Conservation (phyloP, 2,329 filamentous ascomycete genomes). For the Penicillium sp. region DNA sequence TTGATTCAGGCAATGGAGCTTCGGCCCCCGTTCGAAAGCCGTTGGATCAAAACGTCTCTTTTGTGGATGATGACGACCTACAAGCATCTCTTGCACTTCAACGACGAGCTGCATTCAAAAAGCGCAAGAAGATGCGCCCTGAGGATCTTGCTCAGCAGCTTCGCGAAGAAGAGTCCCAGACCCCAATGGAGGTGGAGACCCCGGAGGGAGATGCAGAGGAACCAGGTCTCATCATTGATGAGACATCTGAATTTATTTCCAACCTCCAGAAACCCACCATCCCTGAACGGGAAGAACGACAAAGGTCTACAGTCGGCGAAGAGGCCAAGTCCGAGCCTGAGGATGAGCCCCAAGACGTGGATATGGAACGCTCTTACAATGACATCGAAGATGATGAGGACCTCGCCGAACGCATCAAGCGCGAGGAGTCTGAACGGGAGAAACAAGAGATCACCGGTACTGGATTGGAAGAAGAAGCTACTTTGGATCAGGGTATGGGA, state of each 20-base stretch:
- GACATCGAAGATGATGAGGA: conserved; percentile 54
- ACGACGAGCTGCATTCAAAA: conserved; percentile 81
- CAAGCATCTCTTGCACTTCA: conserved; percentile 84
- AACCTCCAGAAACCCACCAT: conserved; percentile 70
- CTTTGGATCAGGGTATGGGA: conserved; percentile 74
- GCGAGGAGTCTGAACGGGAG: conserved; percentile 45
- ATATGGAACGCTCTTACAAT: conserved; percentile 56
- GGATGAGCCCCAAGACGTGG: conserved; percentile 55
- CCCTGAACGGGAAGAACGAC: conserved; percentile 52
- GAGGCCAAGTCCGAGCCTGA: conserved; percentile 31
- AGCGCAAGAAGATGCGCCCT: conserved; percentile 81
- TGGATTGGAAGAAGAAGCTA: conserved; percentile 83
- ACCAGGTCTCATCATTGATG: conserved; percentile 83
- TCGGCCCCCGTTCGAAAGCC: conserved; percentile 58
- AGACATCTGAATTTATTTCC: conserved; percentile 91
- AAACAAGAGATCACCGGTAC: conserved; percentile 58
- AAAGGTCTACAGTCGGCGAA: conserved; percentile 29
- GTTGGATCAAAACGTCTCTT: conserved; percentile 64
- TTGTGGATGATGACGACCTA: conserved; percentile 90
- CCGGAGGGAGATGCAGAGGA: conserved; percentile 54
- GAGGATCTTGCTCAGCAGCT: conserved; percentile 85
- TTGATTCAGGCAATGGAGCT: conserved; percentile 61
- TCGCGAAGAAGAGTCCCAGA: conserved; percentile 59
- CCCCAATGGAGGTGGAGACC: conserved; percentile 61
- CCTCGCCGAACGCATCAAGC: conserved; percentile 51